phyloP scores from a whole-genome alignment of 371 early-diverging fungal genomes.

The Mortierella sp. region DNA sequence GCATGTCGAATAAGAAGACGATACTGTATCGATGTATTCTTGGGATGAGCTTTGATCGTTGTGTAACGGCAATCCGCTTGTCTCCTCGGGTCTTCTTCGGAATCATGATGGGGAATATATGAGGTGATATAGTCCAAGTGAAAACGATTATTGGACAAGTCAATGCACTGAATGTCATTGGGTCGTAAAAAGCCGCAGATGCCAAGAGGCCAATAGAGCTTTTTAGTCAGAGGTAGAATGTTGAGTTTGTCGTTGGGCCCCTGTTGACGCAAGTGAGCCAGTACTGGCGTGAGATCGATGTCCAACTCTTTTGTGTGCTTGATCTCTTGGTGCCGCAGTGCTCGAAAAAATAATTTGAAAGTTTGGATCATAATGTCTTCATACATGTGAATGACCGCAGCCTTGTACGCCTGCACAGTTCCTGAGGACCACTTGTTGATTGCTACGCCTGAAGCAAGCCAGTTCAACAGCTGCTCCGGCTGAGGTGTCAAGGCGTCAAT shows the following conservation, averaged over 20 bases:
- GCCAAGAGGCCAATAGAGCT: slow-evolving; percentile 4
- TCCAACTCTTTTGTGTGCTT: slow-evolving; percentile 1
- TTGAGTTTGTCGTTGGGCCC: not conserved
- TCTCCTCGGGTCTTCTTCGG: too few species aligned
- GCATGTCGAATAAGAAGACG: slow-evolving; percentile 11
- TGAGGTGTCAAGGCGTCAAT: not conserved
- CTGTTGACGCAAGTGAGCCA: not conserved
- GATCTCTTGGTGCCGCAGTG: not conserved
- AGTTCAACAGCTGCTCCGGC: slow-evolving; percentile 5
- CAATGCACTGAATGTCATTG: too few species aligned
- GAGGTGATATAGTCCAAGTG: too few species aligned
- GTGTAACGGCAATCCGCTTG: too few species aligned
- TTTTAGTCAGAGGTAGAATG: not conserved
- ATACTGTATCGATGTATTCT: not conserved
- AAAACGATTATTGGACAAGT: too few species aligned
- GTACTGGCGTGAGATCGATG: not conserved
- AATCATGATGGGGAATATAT: too few species aligned
- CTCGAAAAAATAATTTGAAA: not conserved
- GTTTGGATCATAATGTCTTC: slow-evolving; percentile 3
- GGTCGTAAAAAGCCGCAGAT: too few species aligned
- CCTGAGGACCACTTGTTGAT: not conserved
- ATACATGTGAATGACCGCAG: slow-evolving; percentile 6
- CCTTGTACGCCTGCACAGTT: not conserved
- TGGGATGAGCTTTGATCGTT: slow-evolving; percentile 1
- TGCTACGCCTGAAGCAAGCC: not conserved